Evolutionary conservation across 495 filamentous ascomycete genomes (phyloP).

Genomic region (Xylaria palmicola): DNA sequence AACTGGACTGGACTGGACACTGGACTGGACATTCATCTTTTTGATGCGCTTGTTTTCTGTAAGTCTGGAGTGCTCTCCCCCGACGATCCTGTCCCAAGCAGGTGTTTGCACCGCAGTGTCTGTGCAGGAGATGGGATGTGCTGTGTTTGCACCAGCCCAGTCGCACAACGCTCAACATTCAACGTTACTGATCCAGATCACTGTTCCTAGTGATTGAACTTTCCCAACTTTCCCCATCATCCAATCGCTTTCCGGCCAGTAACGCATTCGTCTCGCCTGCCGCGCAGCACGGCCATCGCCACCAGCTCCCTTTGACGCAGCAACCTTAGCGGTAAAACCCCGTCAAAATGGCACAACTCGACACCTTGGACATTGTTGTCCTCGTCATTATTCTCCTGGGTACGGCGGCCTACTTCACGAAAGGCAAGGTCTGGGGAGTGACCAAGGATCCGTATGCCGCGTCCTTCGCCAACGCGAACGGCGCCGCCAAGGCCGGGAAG

Average conservation of each 20-base stretch:
- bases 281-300: neutral
- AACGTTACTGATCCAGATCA: neutral
- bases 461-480: conserved; percentile 65
- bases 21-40: neutral
- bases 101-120: neutral
- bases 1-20: neutral
- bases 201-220: too few relatives aligned
- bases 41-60: neutral
- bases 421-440: conserved; percentile 87
- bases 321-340: neutral
- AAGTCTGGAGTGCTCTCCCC: neutral
- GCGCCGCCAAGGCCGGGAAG: conserved; percentile 77
- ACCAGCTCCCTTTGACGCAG: neutral
- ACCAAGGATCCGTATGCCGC: conserved; percentile 84
- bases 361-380: conserved; percentile 91
- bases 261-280: neutral
- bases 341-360: conserved; percentile 83
- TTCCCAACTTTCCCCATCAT: too few relatives aligned
- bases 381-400: conserved; percentile 80
- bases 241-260: neutral
- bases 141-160: neutral
- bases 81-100: neutral
- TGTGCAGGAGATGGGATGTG: neutral
- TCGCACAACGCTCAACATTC: conserved; percentile 1
- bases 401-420: conserved; percentile 94